Evolutionary conservation across 78 protist species (phyloP), one percentile per base, ranked within the genome.

Genomic region (Chrysochromulina parva): DNA sequence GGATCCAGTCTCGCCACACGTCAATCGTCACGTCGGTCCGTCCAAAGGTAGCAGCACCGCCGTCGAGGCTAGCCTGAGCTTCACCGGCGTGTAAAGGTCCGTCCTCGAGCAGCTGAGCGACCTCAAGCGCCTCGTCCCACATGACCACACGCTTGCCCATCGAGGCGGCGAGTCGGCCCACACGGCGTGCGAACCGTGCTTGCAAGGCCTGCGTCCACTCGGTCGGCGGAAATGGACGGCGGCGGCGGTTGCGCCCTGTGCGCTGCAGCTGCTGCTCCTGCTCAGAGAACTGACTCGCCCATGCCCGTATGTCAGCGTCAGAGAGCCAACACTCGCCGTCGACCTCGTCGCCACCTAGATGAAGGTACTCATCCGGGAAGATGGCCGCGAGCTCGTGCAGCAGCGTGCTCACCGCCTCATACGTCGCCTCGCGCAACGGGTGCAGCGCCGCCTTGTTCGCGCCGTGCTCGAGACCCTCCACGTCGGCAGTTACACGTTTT

Each of bases 311-410:
- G 71, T 10, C 71, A 4, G 71, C n/a, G 14, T 10, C 9, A 19
- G 14, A 7, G 16, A 0, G 1, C 99, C 99, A 97, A 89, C 98
- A 98, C 48, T 28, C 81, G 26, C 90, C 54, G 67, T 90, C 85
- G 20, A 97, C 96, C 85, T 98, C 98, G 91, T 97, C 95, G 17
- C 92, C 95, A 0, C 96, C 91, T 16, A 94, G 52, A 93, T 97
- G 97, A 60, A 95, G 13, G 66, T 66, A 59, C 17, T 26, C 10
- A 5, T 95, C 96, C 11, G 90, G 88, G 78, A 92, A 90, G 55
- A 85, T 60, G 10, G 9, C 13, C n/a, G 66, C 3, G 47, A 93
- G 71, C 48, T 67, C 76, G 28, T 4, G 3, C 13, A 67, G 76
- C 76, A 67, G 48, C 9, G 11, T 62, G 1, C 3, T 20, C 67